Evolutionary conservation across 176 grass and related monocot species (phyloP).

Genomic region (Aegilops sharonensis): DNA sequence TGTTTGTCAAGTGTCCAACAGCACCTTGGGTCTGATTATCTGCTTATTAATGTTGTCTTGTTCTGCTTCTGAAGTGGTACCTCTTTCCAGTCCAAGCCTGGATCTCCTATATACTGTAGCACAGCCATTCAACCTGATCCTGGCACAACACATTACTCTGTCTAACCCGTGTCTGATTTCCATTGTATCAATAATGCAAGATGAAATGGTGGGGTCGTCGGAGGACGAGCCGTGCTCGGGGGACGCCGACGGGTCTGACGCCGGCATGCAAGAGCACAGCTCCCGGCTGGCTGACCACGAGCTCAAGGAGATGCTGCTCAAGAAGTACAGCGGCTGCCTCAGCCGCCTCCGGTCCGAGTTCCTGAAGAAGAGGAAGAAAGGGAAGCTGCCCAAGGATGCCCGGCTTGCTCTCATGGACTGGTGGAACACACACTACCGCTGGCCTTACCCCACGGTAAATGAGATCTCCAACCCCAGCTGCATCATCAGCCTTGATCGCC

Average conservation of each 20-base stretch:
- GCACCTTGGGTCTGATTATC: neutral
- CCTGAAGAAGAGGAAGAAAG: constrained; percentile 97
- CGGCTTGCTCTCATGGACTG: constrained; percentile 72
- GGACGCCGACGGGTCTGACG: constrained; percentile 42
- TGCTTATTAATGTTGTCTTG: neutral
- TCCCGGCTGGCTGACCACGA: constrained; percentile 67
- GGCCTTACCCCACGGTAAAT: constrained; percentile 88
- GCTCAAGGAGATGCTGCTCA: constrained; percentile 91
- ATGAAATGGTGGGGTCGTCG: constrained; percentile 72
- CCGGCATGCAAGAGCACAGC: constrained; percentile 37
- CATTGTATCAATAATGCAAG: constrained; percentile 30
- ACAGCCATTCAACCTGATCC: neutral
- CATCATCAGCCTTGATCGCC: neutral
- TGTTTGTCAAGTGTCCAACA: neutral
- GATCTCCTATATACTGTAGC: neutral
- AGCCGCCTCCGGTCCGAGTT: constrained; percentile 80
- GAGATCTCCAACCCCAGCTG: too few relatives aligned
- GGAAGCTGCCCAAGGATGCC: constrained; percentile 88
- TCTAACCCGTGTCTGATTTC: constrained; percentile 19
- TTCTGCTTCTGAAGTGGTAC: neutral
- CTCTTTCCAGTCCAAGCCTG: neutral
- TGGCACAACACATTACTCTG: neutral
- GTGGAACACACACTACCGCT: constrained; percentile 93
- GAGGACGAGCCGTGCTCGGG: constrained; percentile 79
- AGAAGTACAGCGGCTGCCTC: constrained; percentile 92